These are phyloP conservation scores for Trametes cubensis DNA, from an alignment of 768 basidiomycete genomes.

Conservation along the genomic window DNA sequence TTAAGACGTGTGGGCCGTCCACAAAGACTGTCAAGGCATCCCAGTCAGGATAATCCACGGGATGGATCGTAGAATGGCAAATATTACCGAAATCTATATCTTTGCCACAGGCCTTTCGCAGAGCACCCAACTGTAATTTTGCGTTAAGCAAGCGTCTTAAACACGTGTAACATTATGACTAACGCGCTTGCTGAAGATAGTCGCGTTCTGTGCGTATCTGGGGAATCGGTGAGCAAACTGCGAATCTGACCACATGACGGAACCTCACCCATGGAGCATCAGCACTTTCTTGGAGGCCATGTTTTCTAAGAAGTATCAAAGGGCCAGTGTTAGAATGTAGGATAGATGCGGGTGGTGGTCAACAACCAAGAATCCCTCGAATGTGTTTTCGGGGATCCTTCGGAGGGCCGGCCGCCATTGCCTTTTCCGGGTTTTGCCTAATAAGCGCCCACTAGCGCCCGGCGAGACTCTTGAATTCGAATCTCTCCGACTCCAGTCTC, in stretches of 20 bases:
- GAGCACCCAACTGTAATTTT: slow-evolving; percentile 60
- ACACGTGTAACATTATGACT: slow-evolving; percentile 22
- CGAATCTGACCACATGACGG: not conserved
- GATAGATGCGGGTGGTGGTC: not conserved
- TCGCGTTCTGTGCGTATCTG: slow-evolving; percentile 75
- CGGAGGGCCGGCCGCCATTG: not conserved
- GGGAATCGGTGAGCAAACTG: not conserved
- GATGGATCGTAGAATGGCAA: slow-evolving; percentile 5
- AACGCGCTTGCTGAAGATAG: slow-evolving; percentile 73
- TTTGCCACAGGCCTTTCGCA: slow-evolving; percentile 69
- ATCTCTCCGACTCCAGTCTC: no score
- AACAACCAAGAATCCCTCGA: not conserved
- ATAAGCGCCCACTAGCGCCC: not conserved
- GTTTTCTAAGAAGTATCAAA: not conserved
- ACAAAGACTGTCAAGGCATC: slow-evolving; percentile 57
- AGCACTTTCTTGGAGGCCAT: slow-evolving; percentile 36
- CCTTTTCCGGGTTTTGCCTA: not conserved
- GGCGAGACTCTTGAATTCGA: no score
- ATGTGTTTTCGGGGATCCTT: not conserved
- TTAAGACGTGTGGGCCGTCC: slow-evolving; percentile 69
- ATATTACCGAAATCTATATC: slow-evolving; percentile 62
- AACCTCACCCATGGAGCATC: slow-evolving; percentile 47
- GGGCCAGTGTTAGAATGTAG: no score
- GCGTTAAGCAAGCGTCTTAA: not conserved
- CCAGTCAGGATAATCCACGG: not conserved